Evolutionary conservation across 192 early-diverging fungal genomes (phyloP).

Genomic region (Podila horticola): DNA sequence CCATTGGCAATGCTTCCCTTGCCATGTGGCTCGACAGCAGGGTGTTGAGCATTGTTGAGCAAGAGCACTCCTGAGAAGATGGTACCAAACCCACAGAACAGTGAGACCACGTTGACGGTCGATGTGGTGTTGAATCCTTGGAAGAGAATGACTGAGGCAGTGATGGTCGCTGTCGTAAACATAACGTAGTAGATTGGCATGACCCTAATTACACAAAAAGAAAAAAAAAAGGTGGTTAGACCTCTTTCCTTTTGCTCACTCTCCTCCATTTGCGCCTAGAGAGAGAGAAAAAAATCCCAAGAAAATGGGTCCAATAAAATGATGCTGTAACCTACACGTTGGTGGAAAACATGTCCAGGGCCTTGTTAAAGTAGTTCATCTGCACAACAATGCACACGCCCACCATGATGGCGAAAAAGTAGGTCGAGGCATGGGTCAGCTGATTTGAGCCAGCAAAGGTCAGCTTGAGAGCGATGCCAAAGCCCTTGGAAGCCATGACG

Average conservation of each 20-base stretch:
- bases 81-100: slow-evolving; percentile 91
- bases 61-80: slow-evolving; percentile 95
- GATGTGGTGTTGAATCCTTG: slow-evolving; percentile 84
- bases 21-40: slow-evolving; percentile 29
- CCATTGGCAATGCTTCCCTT: slow-evolving; percentile 30
- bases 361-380: slow-evolving; percentile 99
- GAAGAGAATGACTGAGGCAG: slow-evolving; percentile 89
- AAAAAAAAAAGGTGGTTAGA: not conserved
- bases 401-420: slow-evolving; percentile 85
- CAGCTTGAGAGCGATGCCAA: slow-evolving; percentile 91
- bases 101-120: slow-evolving; percentile 79
- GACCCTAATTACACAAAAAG: slow-evolving; percentile 58
- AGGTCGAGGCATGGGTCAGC: slow-evolving; percentile 89
- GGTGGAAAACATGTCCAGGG: slow-evolving; percentile 91
- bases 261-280: not conserved
- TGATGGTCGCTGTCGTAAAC: slow-evolving; percentile 94
- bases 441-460: slow-evolving; percentile 95
- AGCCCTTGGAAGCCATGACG: slow-evolving; percentile 93
- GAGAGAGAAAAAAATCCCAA: slow-evolving; percentile 11
- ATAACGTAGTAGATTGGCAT: slow-evolving; percentile 95
- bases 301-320: not conserved
- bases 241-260: not conserved
- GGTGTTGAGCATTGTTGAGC: slow-evolving; percentile 66
- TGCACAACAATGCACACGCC: slow-evolving; percentile 88
- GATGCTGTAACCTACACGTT: slow-evolving; percentile 68